Evolutionary conservation across 768 basidiomycete species (phyloP).

Genomic region (Tephrocybe rancida): DNA sequence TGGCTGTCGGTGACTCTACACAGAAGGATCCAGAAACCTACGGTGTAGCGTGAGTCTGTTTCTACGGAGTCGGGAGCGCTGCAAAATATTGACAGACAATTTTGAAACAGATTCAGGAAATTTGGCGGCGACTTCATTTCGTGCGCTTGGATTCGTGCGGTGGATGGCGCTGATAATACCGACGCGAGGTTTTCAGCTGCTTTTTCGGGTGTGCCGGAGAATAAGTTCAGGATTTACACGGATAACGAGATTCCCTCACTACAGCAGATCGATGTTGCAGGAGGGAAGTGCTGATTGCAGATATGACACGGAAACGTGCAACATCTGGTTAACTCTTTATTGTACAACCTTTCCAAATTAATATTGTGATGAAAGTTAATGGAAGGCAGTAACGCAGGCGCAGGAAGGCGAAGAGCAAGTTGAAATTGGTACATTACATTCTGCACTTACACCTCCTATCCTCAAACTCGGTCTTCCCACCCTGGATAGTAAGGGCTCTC

Average conservation of each 20-base stretch:
- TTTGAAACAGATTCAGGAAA: constrained; percentile 33
- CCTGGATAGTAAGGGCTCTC: too few species aligned
- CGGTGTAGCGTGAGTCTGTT: constrained; percentile 37
- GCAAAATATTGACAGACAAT: neutral
- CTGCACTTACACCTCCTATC: too few species aligned
- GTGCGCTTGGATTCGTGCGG: constrained; percentile 47
- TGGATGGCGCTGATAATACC: constrained; percentile 45
- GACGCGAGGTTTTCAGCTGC: constrained; percentile 33
- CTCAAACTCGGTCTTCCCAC: too few species aligned
- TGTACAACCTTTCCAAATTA: too few species aligned
- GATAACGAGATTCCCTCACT: constrained; percentile 38
- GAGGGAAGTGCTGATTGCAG: constrained; percentile 30
- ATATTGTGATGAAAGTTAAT: too few species aligned
- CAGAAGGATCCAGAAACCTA: constrained; percentile 49
- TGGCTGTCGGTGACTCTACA: constrained; percentile 46
- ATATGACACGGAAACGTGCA: too few species aligned
- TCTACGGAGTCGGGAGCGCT: too few species aligned
- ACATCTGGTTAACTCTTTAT: too few species aligned
- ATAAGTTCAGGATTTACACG: constrained; percentile 33
- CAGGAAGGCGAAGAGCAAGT: too few species aligned
- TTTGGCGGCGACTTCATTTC: constrained; percentile 36
- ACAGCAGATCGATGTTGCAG: constrained; percentile 37
- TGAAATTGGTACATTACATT: too few species aligned
- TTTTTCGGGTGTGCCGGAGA: constrained; percentile 29
- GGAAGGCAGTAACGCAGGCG: too few species aligned